phyloP scores from a whole-genome alignment of 2,329 filamentous ascomycete species.

The Alternaria metachromatica region DNA sequence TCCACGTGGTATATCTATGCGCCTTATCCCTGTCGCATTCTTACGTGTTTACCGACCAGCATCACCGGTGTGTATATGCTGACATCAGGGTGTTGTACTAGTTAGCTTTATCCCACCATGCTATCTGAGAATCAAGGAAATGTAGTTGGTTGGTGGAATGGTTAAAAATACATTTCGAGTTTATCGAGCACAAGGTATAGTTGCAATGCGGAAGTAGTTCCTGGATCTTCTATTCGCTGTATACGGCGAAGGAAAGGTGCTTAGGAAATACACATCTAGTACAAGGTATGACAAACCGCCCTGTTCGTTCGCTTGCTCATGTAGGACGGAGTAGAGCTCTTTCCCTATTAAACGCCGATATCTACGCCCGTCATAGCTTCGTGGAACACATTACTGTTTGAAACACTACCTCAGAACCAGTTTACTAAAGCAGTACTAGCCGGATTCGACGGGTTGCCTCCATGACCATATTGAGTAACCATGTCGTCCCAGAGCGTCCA shows the following conservation, averaged over 20 bases:
- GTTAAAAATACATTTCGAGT: background rate
- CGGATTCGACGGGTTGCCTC: constrained; percentile 32
- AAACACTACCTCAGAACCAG: constrained; percentile 27
- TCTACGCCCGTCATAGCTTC: background rate
- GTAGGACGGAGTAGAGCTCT: background rate
- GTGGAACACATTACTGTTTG: background rate
- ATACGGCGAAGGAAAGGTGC: background rate
- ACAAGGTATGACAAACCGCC: background rate
- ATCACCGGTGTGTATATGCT: background rate
- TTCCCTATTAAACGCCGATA: background rate
- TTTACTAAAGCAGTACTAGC: constrained; percentile 24
- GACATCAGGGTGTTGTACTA: background rate
- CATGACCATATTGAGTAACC: constrained; percentile 55
- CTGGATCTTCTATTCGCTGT: background rate
- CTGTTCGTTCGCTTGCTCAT: background rate
- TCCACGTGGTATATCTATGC: constrained; percentile 11
- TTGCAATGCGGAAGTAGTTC: background rate
- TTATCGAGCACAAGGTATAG: background rate
- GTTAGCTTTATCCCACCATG: background rate
- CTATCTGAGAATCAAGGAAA: background rate
- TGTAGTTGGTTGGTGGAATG: background rate
- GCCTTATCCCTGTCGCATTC: background rate
- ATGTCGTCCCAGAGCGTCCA: constrained; percentile 59
- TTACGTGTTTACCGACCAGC: background rate
- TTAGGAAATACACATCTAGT: background rate